These are phyloP conservation scores for Ceratobasidium theobromae DNA, from an alignment of 1,284 basidiomycete species.

Conservation along the genomic window DNA sequence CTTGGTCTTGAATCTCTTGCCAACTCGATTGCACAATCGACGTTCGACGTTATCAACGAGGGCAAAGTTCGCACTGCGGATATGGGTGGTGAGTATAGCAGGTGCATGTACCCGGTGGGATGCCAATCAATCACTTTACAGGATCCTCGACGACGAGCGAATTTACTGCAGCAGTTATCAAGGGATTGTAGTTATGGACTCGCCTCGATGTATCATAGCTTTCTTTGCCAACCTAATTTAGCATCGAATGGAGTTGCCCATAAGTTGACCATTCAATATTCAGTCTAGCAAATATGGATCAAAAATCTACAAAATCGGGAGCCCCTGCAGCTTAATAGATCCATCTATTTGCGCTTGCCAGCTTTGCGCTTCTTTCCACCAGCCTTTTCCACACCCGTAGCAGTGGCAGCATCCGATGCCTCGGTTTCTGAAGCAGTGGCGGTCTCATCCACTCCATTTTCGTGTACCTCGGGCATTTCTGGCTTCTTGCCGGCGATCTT, in stretches of 20 bases:
- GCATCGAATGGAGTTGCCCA: background rate
- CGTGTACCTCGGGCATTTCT: background rate
- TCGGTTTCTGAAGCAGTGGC: constrained; percentile 8
- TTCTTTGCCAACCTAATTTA: constrained; percentile 10
- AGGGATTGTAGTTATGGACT: constrained; percentile 41
- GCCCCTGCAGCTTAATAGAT: background rate
- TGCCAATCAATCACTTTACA: constrained; percentile 40
- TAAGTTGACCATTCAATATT: background rate
- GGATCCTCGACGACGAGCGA: constrained; percentile 87
- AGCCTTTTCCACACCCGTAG: constrained; percentile 18
- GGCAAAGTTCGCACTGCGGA: constrained; percentile 93
- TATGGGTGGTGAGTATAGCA: constrained; percentile 81
- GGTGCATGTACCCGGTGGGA: constrained; percentile 32
- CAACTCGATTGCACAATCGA: constrained; percentile 90
- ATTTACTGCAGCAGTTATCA: constrained; percentile 86
- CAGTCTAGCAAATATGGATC: background rate
- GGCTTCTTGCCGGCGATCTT: constrained; percentile 13
- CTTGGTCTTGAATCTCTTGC: constrained; percentile 94
- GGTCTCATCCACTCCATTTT: constrained; percentile 7
- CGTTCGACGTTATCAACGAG: constrained; percentile 90
- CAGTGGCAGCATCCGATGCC: constrained; percentile 15
- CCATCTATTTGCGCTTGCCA: constrained; percentile 21
- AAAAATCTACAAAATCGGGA: background rate
- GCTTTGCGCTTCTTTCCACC: constrained; percentile 32
- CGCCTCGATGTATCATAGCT: constrained; percentile 24